Percentiles rank a stretch among this genome's conserved stretches.
Evolutionary conservation across 495 filamentous ascomycete species (phyloP).

Genomic region (Aspergillus homomorphus): DNA sequence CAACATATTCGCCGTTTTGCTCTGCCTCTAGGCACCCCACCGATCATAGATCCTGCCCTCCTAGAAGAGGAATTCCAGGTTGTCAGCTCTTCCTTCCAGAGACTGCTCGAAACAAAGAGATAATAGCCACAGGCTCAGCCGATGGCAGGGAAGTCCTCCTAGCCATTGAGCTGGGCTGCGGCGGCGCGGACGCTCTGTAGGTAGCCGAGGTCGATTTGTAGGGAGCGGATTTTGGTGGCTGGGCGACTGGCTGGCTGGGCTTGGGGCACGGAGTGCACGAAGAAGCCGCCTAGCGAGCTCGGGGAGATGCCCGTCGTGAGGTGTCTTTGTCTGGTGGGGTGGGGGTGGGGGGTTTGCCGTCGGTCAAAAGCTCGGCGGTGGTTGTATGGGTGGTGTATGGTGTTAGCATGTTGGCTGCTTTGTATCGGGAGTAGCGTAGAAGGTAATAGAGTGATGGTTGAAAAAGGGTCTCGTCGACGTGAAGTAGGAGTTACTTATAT

Average conservation of each 20-base stretch:
- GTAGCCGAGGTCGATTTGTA: constrained; percentile 44
- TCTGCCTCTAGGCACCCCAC: constrained; percentile 41
- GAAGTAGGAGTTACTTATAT: no score
- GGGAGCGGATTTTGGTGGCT: constrained; percentile 27
- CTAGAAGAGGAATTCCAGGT: no score
- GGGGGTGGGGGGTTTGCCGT: no score
- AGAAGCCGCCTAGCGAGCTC: constrained; percentile 44
- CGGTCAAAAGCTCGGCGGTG: neutral
- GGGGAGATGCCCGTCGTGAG: constrained; percentile 51
- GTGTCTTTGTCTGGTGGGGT: constrained; percentile 32
- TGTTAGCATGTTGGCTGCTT: neutral
- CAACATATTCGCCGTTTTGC: constrained; percentile 52
- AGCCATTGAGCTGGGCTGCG: constrained; percentile 45
- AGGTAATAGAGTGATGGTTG: neutral
- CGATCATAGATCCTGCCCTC: constrained; percentile 48
- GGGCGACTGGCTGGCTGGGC: constrained; percentile 42
- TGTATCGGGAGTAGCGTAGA: neutral
- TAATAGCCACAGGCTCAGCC: no score
- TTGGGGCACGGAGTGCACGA: constrained; percentile 44
- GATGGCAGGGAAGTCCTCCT: constrained; percentile 46
- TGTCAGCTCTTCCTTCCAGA: no score
- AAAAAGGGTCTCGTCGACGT: no score
- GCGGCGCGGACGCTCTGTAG: constrained; percentile 45
- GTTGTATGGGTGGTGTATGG: neutral
- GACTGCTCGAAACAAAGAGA: no score